These are phyloP conservation scores for Chaetomiaceae sp. DNA, from an alignment of 2,329 filamentous ascomycete genomes.

Conservation along the genomic window DNA sequence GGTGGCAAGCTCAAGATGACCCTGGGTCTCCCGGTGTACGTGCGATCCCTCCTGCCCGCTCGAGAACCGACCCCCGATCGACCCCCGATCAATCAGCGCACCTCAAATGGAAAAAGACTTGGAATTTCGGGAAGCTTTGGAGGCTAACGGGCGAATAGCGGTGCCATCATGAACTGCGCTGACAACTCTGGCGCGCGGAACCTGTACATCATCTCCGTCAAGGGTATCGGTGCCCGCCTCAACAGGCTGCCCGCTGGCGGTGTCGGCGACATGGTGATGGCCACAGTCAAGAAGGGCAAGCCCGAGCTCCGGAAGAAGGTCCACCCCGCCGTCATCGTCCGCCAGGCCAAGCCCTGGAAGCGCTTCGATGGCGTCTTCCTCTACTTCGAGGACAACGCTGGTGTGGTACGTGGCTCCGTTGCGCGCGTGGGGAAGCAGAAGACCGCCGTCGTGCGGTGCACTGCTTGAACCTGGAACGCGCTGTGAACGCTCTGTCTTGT, in stretches of 20 bases:
- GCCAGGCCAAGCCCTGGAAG: conserved; percentile 99
- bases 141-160: conserved; percentile 49
- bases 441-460: neutral
- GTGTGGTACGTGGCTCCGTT: conserved; percentile 69
- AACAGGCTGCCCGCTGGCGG: conserved; percentile 96
- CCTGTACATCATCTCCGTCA: conserved; percentile 99
- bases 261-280: conserved; percentile 99
- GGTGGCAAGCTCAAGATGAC: conserved; percentile 99
- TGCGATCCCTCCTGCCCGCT: conserved; percentile 30
- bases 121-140: conserved; percentile 1
- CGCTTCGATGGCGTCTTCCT: conserved; percentile 97
- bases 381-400: conserved; percentile 99
- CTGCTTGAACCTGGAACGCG: neutral
- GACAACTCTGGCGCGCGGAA: conserved; percentile 99
- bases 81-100: conserved; percentile 9
- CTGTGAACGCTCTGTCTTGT: neutral
- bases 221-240: conserved; percentile 94
- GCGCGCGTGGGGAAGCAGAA: neutral
- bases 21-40: conserved; percentile 99
- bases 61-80: neutral
- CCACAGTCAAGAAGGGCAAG: conserved; percentile 99
- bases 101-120: conserved; percentile 12
- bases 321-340: conserved; percentile 98
- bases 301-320: conserved; percentile 99
- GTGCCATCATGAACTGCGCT: conserved; percentile 99